These are phyloP conservation scores for Neurospora tetrasperma DNA, from an alignment of 495 filamentous ascomycete genomes.

Conservation along the genomic window DNA sequence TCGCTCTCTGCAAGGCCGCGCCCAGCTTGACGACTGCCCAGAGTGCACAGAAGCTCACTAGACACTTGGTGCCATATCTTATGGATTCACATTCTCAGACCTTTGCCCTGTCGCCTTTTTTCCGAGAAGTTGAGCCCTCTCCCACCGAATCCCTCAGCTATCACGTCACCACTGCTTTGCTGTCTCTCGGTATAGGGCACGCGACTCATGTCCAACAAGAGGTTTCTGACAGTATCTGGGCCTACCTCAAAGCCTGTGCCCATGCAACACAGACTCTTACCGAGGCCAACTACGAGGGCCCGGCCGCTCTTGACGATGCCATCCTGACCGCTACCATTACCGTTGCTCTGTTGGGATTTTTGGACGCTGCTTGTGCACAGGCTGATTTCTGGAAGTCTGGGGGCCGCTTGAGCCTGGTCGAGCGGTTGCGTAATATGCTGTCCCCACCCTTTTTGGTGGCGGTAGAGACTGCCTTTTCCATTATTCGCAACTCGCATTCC, in stretches of 20 bases:
- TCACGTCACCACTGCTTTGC: conserved; percentile 65
- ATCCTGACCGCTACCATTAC: conserved; percentile 58
- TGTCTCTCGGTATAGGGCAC: conserved; percentile 64
- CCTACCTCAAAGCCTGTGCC: conserved; percentile 58
- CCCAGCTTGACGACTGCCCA: conserved; percentile 54
- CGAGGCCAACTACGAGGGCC: conserved; percentile 42
- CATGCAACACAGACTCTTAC: conserved; percentile 33
- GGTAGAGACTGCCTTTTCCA: conserved; percentile 78
- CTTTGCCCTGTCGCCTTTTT: conserved; percentile 69
- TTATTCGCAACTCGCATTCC: conserved; percentile 55
- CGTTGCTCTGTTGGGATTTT: conserved; percentile 76
- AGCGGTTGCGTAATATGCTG: conserved; percentile 57
- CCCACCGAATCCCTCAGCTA: conserved; percentile 83
- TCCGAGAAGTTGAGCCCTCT: conserved; percentile 72
- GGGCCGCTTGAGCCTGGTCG: conserved; percentile 61
- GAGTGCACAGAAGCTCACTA: conserved; percentile 61
- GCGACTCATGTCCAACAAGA: conserved; percentile 46
- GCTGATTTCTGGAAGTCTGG: conserved; percentile 65
- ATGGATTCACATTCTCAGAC: conserved; percentile 69
- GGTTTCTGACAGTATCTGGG: conserved; percentile 49
- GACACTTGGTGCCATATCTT: conserved; percentile 70
- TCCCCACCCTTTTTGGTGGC: conserved; percentile 74
- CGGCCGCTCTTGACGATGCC: conserved; percentile 49
- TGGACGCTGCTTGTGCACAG: conserved; percentile 67
- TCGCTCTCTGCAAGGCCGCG: conserved; percentile 82